Conservation (phyloP, 306 rosid species). For the Lathyrus oleraceus region DNA sequence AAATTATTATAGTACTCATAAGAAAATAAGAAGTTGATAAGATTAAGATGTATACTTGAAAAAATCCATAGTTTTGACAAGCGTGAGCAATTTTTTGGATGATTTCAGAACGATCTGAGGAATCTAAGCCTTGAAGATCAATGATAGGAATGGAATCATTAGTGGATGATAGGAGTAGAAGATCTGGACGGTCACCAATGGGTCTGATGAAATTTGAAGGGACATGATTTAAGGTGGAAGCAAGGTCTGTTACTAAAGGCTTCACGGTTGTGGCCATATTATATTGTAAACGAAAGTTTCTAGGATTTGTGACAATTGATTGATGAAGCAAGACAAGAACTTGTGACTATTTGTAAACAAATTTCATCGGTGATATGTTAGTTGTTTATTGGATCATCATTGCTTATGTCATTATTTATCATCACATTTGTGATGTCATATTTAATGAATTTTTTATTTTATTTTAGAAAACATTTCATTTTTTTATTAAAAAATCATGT, state of each 20-base stretch:
- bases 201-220: conserved; percentile 44
- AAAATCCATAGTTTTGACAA: conserved; percentile 67
- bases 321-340: not conserved
- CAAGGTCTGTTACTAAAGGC: conserved; percentile 36
- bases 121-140: conserved; percentile 25
- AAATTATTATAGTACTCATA: no score
- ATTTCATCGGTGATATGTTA: not conserved
- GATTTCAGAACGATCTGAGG: conserved; percentile 20
- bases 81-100: conserved; percentile 53
- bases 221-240: conserved; percentile 23
- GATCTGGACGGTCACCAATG: conserved; percentile 33
- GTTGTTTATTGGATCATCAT: not conserved
- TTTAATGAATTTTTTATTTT: no score
- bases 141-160: conserved; percentile 26
- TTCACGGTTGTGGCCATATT: conserved; percentile 17
- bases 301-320: not conserved
- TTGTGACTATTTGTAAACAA: not conserved
- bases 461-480: no score
- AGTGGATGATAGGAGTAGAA: not conserved
- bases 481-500: no score
- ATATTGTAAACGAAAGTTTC: not conserved
- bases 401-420: not conserved
- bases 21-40: not conserved
- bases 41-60: conserved; percentile 53
- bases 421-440: not conserved